These are phyloP conservation scores for Phytophthora pini DNA, from an alignment of 352 stramenopile genomes.

Conservation along the genomic window DNA sequence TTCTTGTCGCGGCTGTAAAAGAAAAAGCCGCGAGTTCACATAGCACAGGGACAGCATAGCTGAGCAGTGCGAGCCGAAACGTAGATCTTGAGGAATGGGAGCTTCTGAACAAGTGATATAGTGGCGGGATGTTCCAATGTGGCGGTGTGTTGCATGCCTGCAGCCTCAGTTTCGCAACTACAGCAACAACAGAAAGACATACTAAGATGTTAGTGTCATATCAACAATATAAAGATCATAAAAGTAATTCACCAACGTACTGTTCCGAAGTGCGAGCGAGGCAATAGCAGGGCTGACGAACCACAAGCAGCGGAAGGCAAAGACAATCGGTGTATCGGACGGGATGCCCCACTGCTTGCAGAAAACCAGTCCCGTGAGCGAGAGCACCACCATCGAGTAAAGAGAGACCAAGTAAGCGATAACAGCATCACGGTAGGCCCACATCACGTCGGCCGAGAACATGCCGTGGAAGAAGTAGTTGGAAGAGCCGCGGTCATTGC, in stretches of 20 bases:
- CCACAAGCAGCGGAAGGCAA: slow-evolving; percentile 69
- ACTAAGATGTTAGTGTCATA: slow-evolving; percentile 6
- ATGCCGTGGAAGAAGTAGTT: slow-evolving; percentile 91
- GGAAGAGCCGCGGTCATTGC: slow-evolving; percentile 71
- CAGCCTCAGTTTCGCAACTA: slow-evolving; percentile 73
- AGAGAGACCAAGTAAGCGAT: slow-evolving; percentile 82
- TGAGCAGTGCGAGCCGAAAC: slow-evolving; percentile 76
- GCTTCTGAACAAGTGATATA: slow-evolving; percentile 84
- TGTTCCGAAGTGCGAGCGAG: slow-evolving; percentile 78
- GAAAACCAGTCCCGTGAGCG: slow-evolving; percentile 83
- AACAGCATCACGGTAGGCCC: slow-evolving; percentile 83
- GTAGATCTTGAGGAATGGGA: slow-evolving; percentile 79
- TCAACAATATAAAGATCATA: background rate
- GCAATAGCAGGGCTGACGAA: slow-evolving; percentile 72
- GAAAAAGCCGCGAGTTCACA: slow-evolving; percentile 87
- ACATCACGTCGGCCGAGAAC: slow-evolving; percentile 88
- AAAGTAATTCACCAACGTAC: slow-evolving; percentile 37
- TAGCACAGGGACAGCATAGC: slow-evolving; percentile 83
- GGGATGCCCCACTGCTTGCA: slow-evolving; percentile 83
- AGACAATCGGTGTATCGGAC: slow-evolving; percentile 58
- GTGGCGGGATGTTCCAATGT: slow-evolving; percentile 86
- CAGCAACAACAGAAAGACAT: slow-evolving; percentile 19
- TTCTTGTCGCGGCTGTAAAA: slow-evolving; percentile 85
- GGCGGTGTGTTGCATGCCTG: slow-evolving; percentile 82
- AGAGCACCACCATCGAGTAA: slow-evolving; percentile 82